Evolutionary conservation across 140 eudicot genomes (phyloP).

Genomic region (Erigeron philadelphicus): DNA sequence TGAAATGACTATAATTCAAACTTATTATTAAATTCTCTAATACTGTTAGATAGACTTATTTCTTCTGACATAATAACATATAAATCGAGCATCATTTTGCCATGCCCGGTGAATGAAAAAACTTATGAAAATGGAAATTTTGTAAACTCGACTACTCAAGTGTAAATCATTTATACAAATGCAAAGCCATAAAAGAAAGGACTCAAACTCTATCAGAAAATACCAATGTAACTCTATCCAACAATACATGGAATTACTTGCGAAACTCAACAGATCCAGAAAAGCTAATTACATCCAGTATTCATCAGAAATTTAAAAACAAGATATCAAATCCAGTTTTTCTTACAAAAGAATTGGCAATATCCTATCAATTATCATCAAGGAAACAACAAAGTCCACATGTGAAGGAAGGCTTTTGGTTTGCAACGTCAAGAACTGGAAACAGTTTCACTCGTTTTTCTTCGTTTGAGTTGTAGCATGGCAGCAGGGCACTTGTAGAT

Average conservation of each 20-base stretch:
- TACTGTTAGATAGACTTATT: no score
- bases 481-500: neutral
- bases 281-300: constrained; percentile 21
- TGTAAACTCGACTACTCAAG: no score
- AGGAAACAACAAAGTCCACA: constrained; percentile 16
- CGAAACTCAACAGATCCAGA: constrained; percentile 19
- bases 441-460: constrained; percentile 18
- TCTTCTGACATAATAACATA: no score
- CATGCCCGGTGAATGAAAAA: no score
- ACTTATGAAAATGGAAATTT: no score
- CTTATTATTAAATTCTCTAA: no score
- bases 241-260: neutral
- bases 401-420: neutral
- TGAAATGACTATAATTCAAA: no score
- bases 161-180: no score
- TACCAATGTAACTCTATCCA: neutral
- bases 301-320: constrained; percentile 5
- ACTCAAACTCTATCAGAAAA: no score
- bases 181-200: no score
- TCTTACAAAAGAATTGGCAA: constrained; percentile 22
- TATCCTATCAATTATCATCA: constrained; percentile 20
- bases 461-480: neutral
- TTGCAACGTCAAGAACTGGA: neutral
- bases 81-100: no score
- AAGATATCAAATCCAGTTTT: constrained; percentile 10